Conservation (phyloP, 192 early-diverging fungal genomes). For the Lunasporangiospora selenospora region DNA sequence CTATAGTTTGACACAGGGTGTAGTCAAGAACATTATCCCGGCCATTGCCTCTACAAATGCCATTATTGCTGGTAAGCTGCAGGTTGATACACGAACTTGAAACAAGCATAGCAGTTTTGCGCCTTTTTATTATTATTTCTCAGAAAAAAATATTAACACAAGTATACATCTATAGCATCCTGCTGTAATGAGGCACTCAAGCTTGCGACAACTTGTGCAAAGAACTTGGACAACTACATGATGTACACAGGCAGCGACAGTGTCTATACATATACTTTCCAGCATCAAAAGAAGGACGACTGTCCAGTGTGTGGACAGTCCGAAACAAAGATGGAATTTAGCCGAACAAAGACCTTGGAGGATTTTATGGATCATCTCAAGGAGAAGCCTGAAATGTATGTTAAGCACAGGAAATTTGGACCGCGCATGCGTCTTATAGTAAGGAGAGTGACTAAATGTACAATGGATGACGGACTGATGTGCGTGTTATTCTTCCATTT, state of each 20-base stretch:
- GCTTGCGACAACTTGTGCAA: conserved; percentile 79
- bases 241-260: conserved; percentile 95
- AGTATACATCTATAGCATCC: conserved; percentile 77
- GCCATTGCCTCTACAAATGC: conserved; percentile 93
- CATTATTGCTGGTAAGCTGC: conserved; percentile 66
- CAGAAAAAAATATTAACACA: no score
- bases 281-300: conserved; percentile 79
- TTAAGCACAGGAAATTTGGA: background rate
- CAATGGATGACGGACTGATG: no score
- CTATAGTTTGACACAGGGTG: conserved; percentile 92
- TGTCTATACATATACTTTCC: conserved; percentile 90
- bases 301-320: conserved; percentile 92
- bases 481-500: background rate
- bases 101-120: no score
- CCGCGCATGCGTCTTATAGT: background rate
- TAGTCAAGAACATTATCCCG: conserved; percentile 99
- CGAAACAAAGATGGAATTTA: conserved; percentile 55
- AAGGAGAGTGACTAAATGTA: no score
- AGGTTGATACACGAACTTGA: no score
- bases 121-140: background rate
- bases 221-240: conserved; percentile 93
- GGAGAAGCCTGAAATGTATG: conserved; percentile 76
- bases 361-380: conserved; percentile 85
- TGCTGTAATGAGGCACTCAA: conserved; percentile 97
- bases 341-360: conserved; percentile 65